Evolutionary conservation across 768 basidiomycete species (phyloP).

Genomic region (Cytidiella melzeri): DNA sequence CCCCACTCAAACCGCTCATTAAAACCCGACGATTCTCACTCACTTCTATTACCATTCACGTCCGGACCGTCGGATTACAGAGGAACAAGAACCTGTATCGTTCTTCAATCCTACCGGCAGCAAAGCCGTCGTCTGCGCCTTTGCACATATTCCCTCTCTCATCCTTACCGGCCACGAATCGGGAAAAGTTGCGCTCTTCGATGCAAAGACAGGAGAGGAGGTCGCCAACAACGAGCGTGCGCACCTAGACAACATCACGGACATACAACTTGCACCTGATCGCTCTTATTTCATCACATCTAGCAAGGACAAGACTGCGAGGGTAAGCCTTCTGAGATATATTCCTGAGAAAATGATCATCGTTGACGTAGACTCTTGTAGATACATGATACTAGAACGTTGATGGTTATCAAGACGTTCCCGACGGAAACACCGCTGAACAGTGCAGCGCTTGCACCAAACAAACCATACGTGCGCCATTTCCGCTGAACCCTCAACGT

Average conservation of each 20-base stretch:
- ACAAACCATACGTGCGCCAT: conserved; percentile 69
- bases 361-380: conserved; percentile 23
- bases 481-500: not conserved
- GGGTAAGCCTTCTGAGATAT: conserved; percentile 45
- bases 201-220: conserved; percentile 83
- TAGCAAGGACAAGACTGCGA: conserved; percentile 94
- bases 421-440: conserved; percentile 93
- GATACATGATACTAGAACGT: conserved; percentile 85
- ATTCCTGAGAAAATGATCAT: not conserved
- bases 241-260: conserved; percentile 82
- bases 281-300: conserved; percentile 93
- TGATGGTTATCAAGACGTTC: conserved; percentile 90
- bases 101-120: conserved; percentile 88
- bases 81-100: conserved; percentile 65
- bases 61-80: no score
- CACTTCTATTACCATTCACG: no score
- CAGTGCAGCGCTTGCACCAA: conserved; percentile 81
- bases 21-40: not conserved
- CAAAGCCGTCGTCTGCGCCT: conserved; percentile 96
- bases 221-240: conserved; percentile 78
- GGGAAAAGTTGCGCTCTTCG: conserved; percentile 90
- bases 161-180: conserved; percentile 96
- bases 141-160: conserved; percentile 68
- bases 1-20: not conserved
- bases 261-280: conserved; percentile 87